Evolutionary conservation across 495 filamentous ascomycete genomes (phyloP), one percentile per base, ranked within the genome.

Genomic region (Neurospora tetrasperma): DNA sequence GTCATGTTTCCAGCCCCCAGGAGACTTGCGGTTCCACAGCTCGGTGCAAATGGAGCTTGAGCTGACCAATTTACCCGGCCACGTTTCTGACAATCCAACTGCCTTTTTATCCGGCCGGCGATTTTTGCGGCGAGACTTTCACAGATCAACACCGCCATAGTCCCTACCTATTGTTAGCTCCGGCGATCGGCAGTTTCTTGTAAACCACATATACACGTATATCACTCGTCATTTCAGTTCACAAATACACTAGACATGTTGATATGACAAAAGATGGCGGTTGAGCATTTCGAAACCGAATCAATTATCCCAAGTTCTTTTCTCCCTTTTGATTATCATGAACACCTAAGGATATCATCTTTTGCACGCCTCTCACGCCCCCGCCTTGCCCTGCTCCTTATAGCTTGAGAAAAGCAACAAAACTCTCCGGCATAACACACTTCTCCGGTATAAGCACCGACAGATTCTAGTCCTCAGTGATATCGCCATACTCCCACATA

Each of bases 401-500:
- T 35, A 66, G 35, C 23, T 66, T 66, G 1, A 66, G 8, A 38
- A 35, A 66, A 9, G 54, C 54, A 31, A 66, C 27, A 66, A 16
- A 16, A 9, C 54, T 35, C 27, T 66, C 54, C 2, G 54, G 54
- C 54, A 66, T 66, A 3, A 35, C 6, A 18, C 54, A 31, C 27
- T 14, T 66, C 54, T 35, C 54, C 14, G 14, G 27, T 14, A 66
- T 18, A 16, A 66, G 27, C 27, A 35, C 54, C 14, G 27, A 38
- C 27, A 38, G 14, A 66, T 18, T 6, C 73, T 90, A 93, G 81
- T 97, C 94, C 84, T 95, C 93, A 18, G 91, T 94, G 80, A 96
- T 84, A 82, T 98, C 96, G 72, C 96, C 96, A 84, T 98, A 98
- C 85, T 98, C 94, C 94, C 94, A 98, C 86, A 97, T 95, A 9